phyloP scores from a whole-genome alignment of 345 rosid species.

The Pistacia integerrima region DNA sequence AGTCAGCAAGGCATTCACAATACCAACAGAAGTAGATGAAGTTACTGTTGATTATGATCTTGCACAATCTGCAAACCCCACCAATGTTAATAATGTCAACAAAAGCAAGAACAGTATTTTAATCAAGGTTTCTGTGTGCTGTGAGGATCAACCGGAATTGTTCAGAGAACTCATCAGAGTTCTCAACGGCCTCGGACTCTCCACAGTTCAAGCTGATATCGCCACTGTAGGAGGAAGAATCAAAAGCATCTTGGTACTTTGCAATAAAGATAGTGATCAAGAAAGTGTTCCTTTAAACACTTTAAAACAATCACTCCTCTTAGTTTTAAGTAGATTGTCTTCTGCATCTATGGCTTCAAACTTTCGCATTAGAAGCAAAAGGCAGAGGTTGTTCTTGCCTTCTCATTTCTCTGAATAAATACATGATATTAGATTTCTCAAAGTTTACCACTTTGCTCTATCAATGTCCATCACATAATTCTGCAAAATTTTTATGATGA shows the following conservation, averaged over 20 bases:
- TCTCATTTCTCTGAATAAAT: slow-evolving; percentile 32
- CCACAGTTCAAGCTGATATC: slow-evolving; percentile 59
- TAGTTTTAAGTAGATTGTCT: slow-evolving; percentile 46
- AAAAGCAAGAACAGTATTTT: slow-evolving; percentile 17
- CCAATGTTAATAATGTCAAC: neutral
- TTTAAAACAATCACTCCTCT: slow-evolving; percentile 50
- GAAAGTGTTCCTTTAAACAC: slow-evolving; percentile 32
- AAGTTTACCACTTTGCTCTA: too few species aligned
- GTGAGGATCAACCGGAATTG: slow-evolving; percentile 84
- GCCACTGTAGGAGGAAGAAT: slow-evolving; percentile 75
- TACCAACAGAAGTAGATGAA: slow-evolving; percentile 78
- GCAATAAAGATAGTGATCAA: slow-evolving; percentile 29
- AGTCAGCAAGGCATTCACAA: slow-evolving; percentile 39
- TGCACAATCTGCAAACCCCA: slow-evolving; percentile 4
- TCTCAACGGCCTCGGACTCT: slow-evolving; percentile 51
- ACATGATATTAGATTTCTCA: neutral
- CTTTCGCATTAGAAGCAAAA: slow-evolving; percentile 74
- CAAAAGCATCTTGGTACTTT: slow-evolving; percentile 58
- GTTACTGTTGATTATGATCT: slow-evolving; percentile 54
- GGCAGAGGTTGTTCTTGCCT: slow-evolving; percentile 85
- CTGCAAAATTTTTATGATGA: too few species aligned
- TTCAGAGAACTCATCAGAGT: slow-evolving; percentile 62
- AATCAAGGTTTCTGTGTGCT: slow-evolving; percentile 72
- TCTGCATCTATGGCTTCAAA: slow-evolving; percentile 46
- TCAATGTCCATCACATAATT: too few species aligned